A percentile compares a stretch with the other conserved stretches of the same genome.
Conservation (phyloP, 192 early-diverging fungal species). For the Umbelopsis sp. region DNA sequence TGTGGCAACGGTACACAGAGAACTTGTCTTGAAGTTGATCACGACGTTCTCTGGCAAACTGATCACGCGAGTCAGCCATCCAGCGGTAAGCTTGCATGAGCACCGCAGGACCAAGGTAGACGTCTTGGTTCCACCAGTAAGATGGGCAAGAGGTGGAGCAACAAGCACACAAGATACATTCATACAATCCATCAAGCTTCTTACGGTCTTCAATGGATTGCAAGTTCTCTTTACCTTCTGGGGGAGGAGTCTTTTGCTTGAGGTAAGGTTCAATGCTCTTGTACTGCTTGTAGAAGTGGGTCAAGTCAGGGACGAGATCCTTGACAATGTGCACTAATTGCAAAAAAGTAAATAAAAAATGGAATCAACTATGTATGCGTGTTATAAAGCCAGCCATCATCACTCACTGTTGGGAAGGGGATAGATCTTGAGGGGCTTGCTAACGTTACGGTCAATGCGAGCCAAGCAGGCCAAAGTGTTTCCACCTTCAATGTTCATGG, state of each 20-base stretch:
- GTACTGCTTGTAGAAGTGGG: constrained; percentile 98
- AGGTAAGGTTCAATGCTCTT: constrained; percentile 95
- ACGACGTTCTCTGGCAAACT: constrained; percentile 84
- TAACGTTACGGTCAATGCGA: constrained; percentile 76
- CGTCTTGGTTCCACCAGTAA: constrained; percentile 97
- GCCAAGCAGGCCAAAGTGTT: constrained; percentile 95
- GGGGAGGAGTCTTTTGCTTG: constrained; percentile 77
- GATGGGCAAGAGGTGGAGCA: constrained; percentile 95
- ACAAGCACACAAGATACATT: constrained; percentile 98
- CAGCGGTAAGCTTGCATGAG: constrained; percentile 98
- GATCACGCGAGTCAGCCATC: constrained; percentile 97
- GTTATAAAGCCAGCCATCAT: no score
- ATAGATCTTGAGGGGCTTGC: constrained; percentile 83
- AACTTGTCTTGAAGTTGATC: constrained; percentile 90
- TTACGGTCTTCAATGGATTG: constrained; percentile 93
- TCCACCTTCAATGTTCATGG: constrained; percentile 97
- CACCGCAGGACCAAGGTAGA: constrained; percentile 94
- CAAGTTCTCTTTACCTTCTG: constrained; percentile 81
- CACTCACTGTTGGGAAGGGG: constrained; percentile 89
- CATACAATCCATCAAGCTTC: constrained; percentile 94
- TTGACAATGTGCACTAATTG: constrained; percentile 94
- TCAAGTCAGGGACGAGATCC: constrained; percentile 96
- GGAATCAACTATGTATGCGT: no score
- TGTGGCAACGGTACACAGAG: constrained; percentile 99
- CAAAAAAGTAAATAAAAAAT: no score